Evolutionary conservation across 768 basidiomycete genomes (phyloP).

Genomic region (Lepiota brunneoincarnata): DNA sequence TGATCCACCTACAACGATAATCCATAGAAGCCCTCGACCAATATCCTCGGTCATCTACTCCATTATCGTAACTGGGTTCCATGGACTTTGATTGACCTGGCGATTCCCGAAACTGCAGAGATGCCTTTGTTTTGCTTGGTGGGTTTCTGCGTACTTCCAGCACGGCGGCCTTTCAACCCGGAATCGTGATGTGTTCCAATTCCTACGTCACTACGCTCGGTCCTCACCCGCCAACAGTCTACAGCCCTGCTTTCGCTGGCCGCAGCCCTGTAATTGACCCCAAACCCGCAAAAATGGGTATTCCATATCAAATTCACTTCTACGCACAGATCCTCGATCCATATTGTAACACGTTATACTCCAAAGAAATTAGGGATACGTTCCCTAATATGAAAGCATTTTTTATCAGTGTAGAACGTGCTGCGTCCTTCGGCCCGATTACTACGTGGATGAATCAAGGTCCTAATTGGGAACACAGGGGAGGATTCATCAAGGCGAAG

Average conservation of each 20-base stretch:
- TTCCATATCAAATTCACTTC: not conserved
- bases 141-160: constrained; percentile 11
- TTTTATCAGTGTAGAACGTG: not conserved
- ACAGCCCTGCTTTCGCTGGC: not conserved
- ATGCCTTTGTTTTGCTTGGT: constrained; percentile 10
- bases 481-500: not conserved
- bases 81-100: not conserved
- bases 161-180: constrained; percentile 7
- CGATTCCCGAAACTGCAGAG: constrained; percentile 3
- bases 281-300: not conserved
- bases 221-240: not conserved
- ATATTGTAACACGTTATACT: not conserved
- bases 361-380: not conserved
- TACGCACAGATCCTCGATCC: not conserved
- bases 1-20: not conserved
- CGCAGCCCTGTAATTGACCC: not conserved
- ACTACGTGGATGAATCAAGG: not conserved
- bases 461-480: not conserved
- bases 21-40: constrained; percentile 9
- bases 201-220: not conserved
- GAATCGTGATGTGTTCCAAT: not conserved
- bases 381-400: constrained; percentile 5
- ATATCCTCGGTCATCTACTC: constrained; percentile 10
- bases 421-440: not conserved
- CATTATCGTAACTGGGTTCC: constrained; percentile 8